Evolutionary conservation across 169 alveolate genomes (phyloP).

Genomic region (Plasmodium cynomolgi): DNA sequence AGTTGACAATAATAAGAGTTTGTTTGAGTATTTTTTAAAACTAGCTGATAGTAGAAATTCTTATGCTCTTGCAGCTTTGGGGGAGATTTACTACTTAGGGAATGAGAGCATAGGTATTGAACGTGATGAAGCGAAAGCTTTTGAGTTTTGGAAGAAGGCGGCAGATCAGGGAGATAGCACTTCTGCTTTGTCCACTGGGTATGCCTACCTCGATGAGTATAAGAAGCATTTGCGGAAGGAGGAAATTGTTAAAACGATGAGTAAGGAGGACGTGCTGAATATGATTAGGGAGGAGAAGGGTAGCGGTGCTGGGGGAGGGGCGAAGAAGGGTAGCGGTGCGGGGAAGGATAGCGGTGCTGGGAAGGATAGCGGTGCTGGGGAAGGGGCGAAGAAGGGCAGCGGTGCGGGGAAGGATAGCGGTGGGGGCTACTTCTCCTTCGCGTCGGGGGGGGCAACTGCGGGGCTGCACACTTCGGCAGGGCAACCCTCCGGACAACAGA

Average conservation of each 20-base stretch:
- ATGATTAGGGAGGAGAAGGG: conserved; percentile 19
- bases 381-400: not conserved
- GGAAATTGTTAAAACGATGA: conserved; percentile 33
- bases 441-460: not conserved
- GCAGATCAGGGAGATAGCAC: conserved; percentile 90
- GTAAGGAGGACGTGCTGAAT: conserved; percentile 1
- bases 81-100: conserved; percentile 88
- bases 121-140: conserved; percentile 85
- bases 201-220: conserved; percentile 78
- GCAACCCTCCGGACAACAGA: not conserved
- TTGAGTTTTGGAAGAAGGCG: conserved; percentile 87
- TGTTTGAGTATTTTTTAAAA: conserved; percentile 77
- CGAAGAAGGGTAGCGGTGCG: not conserved
- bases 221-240: conserved; percentile 40
- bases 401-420: not conserved
- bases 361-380: not conserved
- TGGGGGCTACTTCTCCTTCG: not conserved
- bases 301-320: not conserved
- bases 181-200: conserved; percentile 89
- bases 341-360: not conserved
- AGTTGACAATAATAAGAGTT: conserved; percentile 68
- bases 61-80: conserved; percentile 83
- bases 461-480: not conserved
- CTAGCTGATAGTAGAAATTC: conserved; percentile 76
- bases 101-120: conserved; percentile 83